These are phyloP conservation scores for Neurospora sp. DNA, from an alignment of 495 filamentous ascomycete species.

Conservation along the genomic window DNA sequence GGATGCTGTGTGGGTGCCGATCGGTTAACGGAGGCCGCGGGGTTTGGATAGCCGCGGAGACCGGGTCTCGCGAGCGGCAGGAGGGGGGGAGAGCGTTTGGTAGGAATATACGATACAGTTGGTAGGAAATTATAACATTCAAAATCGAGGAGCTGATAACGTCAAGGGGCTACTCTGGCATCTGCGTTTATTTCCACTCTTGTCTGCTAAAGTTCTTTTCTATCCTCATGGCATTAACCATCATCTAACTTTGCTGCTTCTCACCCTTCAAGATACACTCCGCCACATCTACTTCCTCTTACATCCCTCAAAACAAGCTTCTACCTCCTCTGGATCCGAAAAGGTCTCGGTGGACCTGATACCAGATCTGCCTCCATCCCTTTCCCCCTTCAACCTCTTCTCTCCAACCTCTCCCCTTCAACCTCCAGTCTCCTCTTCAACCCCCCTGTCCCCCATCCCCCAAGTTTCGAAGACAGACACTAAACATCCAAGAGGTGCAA, in stretches of 20 bases:
- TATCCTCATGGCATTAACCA: background rate
- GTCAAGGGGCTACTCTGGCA: background rate
- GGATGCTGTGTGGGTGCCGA: background rate
- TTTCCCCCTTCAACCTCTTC: background rate
- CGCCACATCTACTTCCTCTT: background rate
- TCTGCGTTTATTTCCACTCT: background rate
- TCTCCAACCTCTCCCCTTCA: no score
- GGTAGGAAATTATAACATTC: no score
- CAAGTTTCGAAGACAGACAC: no score
- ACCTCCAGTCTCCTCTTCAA: background rate
- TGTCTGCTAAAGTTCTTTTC: background rate
- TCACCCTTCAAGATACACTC: background rate
- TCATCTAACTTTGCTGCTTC: no score
- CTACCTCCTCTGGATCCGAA: background rate
- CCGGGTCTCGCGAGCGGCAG: no score
- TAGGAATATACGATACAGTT: no score
- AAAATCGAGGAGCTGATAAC: background rate
- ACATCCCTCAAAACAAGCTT: background rate
- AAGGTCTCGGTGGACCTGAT: background rate
- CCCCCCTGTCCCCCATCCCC: no score
- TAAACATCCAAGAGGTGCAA: no score
- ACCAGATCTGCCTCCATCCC: background rate
- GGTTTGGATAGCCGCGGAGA: background rate
- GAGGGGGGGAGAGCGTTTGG: no score
- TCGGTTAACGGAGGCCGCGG: background rate